These are phyloP conservation scores for Monosporascus sp. DNA, from an alignment of 2,329 filamentous ascomycete species.

Conservation along the genomic window DNA sequence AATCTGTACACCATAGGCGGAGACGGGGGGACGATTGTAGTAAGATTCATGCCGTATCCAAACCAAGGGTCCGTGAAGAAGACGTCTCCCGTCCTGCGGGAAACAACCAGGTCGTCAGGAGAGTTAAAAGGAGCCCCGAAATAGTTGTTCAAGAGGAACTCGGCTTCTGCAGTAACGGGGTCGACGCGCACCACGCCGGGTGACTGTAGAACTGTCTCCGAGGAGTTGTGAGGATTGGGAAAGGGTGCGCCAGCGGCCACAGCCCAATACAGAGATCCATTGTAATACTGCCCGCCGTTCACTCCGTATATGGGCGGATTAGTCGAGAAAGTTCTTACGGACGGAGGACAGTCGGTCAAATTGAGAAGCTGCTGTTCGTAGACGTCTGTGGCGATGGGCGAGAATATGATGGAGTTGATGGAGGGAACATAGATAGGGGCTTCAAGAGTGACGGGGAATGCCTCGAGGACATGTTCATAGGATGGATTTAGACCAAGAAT, in stretches of 20 bases:
- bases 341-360: neutral
- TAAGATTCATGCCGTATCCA: neutral
- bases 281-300: neutral
- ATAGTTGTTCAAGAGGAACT: neutral
- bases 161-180: neutral
- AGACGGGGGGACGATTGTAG: neutral
- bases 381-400: neutral
- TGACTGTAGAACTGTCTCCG: neutral
- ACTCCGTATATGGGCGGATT: neutral
- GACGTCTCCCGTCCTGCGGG: neutral
- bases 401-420: neutral
- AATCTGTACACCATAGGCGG: neutral
- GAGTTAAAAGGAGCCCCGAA: neutral
- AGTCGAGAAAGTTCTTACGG: neutral
- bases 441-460: neutral
- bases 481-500: neutral
- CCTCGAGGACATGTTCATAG: neutral
- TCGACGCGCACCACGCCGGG: neutral
- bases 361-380: neutral
- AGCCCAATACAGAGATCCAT: neutral
- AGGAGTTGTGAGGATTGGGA: neutral
- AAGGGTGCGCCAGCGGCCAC: neutral
- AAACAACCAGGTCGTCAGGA: neutral
- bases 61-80: neutral
- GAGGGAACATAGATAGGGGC: neutral